A percentile compares a stretch with the other conserved stretches of the same genome.
These are phyloP conservation scores for Beauveria sp. DNA, from an alignment of 2,329 filamentous ascomycete genomes.

Conservation along the genomic window DNA sequence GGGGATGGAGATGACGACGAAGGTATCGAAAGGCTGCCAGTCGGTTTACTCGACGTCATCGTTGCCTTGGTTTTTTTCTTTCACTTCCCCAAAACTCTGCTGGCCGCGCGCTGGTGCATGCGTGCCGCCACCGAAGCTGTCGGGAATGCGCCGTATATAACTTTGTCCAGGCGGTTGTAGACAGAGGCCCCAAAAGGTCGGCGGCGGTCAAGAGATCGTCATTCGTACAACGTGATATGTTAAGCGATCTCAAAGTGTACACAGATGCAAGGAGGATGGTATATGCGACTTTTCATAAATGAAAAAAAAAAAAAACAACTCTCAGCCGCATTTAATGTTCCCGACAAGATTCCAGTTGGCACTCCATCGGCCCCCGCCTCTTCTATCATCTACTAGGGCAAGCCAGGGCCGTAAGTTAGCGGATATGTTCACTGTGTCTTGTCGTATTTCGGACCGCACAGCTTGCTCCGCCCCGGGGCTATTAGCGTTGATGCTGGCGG, in stretches of 20 bases:
- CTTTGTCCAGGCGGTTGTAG: background rate
- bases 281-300: background rate
- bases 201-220: background rate
- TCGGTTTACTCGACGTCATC: conserved; percentile 1
- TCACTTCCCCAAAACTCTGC: background rate
- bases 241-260: background rate
- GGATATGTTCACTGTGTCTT: background rate
- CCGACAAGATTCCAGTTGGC: background rate
- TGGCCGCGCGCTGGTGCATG: background rate
- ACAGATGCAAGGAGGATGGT: background rate
- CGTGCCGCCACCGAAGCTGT: background rate
- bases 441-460: conserved; percentile 2
- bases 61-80: background rate
- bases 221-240: background rate
- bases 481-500: background rate
- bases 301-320: background rate
- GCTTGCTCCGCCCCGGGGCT: background rate
- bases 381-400: background rate
- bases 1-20: background rate
- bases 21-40: background rate
- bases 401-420: no score
- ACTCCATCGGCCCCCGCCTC: background rate
- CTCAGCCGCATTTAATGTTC: conserved; percentile 2
- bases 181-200: background rate
- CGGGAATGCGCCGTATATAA: background rate